These are phyloP conservation scores for Acer yangbiense DNA, from an alignment of 345 rosid species.

Conservation along the genomic window DNA sequence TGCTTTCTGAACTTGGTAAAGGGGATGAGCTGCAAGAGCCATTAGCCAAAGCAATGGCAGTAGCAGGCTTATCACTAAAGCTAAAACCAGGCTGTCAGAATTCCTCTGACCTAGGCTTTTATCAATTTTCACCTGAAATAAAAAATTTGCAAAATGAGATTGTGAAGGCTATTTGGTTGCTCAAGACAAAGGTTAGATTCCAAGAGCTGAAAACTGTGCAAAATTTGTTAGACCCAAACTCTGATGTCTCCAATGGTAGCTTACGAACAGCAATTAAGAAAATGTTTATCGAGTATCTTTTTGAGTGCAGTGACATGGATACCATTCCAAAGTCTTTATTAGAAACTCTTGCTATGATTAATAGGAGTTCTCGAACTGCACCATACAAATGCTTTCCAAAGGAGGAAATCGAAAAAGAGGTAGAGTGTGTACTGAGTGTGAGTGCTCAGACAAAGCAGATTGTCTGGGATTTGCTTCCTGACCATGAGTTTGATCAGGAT, in stretches of 20 bases:
- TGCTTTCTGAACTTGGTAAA: slow-evolving; percentile 64
- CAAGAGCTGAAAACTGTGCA: slow-evolving; percentile 57
- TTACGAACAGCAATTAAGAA: slow-evolving; percentile 59
- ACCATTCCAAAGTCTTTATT: slow-evolving; percentile 57
- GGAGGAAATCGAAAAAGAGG: slow-evolving; percentile 63
- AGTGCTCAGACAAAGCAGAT: slow-evolving; percentile 78
- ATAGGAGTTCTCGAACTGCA: slow-evolving; percentile 36
- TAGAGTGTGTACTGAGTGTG: slow-evolving; percentile 63
- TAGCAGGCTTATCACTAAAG: slow-evolving; percentile 61
- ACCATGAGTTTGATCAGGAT: slow-evolving; percentile 54
- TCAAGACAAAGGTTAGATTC: slow-evolving; percentile 48
- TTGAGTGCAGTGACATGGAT: slow-evolving; percentile 70
- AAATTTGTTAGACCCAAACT: slow-evolving; percentile 53
- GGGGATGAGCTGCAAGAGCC: slow-evolving; percentile 48
- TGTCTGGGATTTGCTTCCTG: slow-evolving; percentile 61
- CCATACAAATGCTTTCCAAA: slow-evolving; percentile 30
- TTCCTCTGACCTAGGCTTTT: slow-evolving; percentile 34
- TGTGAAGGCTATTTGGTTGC: slow-evolving; percentile 64
- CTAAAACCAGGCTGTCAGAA: slow-evolving; percentile 41
- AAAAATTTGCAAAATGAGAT: slow-evolving; percentile 66
- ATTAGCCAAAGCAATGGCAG: slow-evolving; percentile 73
- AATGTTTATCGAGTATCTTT: slow-evolving; percentile 65
- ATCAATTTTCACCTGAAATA: slow-evolving; percentile 52
- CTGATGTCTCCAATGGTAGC: slow-evolving; percentile 40
- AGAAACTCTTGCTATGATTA: slow-evolving; percentile 65